phyloP scores from a whole-genome alignment of 306 rosid species.

The Ormosia semicastrata region DNA sequence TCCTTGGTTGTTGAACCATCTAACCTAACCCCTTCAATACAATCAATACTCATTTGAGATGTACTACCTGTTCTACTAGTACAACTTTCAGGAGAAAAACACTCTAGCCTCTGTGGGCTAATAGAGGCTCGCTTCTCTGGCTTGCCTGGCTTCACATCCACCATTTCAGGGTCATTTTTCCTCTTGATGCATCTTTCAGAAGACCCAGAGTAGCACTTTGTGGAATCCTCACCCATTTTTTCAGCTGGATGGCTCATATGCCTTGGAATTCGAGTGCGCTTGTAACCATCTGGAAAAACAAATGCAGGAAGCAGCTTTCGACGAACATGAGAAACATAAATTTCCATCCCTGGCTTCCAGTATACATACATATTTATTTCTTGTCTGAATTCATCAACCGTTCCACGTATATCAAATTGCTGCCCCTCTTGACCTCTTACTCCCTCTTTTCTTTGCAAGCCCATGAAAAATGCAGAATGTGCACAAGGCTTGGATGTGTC shows the following conservation, averaged over 20 bases:
- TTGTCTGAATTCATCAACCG: slow-evolving; percentile 91
- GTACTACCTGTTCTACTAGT: slow-evolving; percentile 48
- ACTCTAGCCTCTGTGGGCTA: slow-evolving; percentile 58
- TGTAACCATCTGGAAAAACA: slow-evolving; percentile 89
- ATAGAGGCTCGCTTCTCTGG: slow-evolving; percentile 57
- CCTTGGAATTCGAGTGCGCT: slow-evolving; percentile 57
- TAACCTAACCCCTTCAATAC: slow-evolving; percentile 33
- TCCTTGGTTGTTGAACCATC: slow-evolving; percentile 36
- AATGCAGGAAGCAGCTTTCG: slow-evolving; percentile 90
- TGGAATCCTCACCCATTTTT: slow-evolving; percentile 43
- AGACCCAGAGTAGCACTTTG: slow-evolving; percentile 46
- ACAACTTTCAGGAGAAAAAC: slow-evolving; percentile 47
- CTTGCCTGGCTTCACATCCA: slow-evolving; percentile 36
- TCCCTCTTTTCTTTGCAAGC: slow-evolving; percentile 98
- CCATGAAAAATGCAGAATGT: slow-evolving; percentile 95
- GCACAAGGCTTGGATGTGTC: slow-evolving; percentile 77
- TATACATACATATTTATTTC: slow-evolving; percentile 73
- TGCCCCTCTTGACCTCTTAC: slow-evolving; percentile 92
- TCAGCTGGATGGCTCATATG: slow-evolving; percentile 50
- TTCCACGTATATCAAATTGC: slow-evolving; percentile 94
- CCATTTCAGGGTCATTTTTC: slow-evolving; percentile 54
- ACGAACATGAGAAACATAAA: slow-evolving; percentile 91
- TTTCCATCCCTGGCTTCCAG: slow-evolving; percentile 98
- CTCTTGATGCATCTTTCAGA: slow-evolving; percentile 69
- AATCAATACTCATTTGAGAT: slow-evolving; percentile 42